Evolutionary conservation across 345 rosid genomes (phyloP), one percentile per base, ranked within the genome.

Genomic region (Anacardium occidentale): DNA sequence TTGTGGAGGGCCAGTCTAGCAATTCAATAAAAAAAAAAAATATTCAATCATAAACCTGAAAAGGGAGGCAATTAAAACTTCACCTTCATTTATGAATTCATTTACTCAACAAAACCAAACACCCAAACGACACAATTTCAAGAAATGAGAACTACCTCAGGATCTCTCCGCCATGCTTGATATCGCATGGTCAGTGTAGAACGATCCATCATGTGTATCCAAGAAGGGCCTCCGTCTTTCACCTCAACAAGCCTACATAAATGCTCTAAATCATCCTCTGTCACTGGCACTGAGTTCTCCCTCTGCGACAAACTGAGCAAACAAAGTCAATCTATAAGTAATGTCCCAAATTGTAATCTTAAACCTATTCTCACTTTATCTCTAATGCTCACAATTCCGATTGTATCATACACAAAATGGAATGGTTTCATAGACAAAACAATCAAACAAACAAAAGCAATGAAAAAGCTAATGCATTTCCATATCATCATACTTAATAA

Each of bases 171-270:
- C 98, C 99, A 92, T 62, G 99, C 99, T 78, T 86, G 89, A 74
- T 89, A 95, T 51, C 78, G 45, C 91, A 95, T 87, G 22, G 86
- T 86, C 0, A 86, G 79, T 1, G 89, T 83, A 26, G 96, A 88
- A 5, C 96, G 88, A 74, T 95, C 89, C 99, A 95, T 95, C 97
- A 95, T 91, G 18, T 85, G 90, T 87, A 92, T 89, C 99, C 99
- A 95, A 73, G 85, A 76, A 75, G 98, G 99, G 15, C 98, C 99
- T 21, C 91, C 92, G 75, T 95, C 98, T 82, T 85, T 95, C 74
- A 67, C 94, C 78, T 95, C 98, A 62, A 88, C 97, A 77, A 92
- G 86, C 80, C 79, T 78, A 75, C 81, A 83, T 53, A 95, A 78
- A 80, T 84, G 81, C 81, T 83, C 81, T 45, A 95, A 83, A 83